Percentiles rank a stretch among this genome's conserved stretches.
Conservation (phyloP, 2,329 filamentous ascomycete species). For the Helotiales sp. region DNA sequence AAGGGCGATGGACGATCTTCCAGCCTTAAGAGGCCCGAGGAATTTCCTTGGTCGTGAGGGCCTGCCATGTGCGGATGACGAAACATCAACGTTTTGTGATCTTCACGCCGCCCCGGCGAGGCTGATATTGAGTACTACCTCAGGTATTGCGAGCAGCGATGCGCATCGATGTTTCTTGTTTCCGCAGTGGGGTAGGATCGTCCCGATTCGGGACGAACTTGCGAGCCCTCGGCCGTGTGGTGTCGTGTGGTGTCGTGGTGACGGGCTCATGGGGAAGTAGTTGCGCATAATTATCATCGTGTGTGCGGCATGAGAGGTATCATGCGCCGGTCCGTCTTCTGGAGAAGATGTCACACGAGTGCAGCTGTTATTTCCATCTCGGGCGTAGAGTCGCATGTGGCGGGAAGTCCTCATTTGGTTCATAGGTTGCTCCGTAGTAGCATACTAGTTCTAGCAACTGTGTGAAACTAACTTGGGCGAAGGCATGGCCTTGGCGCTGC, state of each 20-base stretch:
- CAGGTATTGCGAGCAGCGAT: not conserved
- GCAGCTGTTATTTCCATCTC: too few species aligned
- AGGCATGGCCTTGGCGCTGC: not conserved
- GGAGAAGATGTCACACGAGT: too few species aligned
- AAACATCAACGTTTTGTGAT: slow-evolving; percentile 13
- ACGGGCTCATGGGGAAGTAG: not conserved
- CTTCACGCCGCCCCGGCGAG: slow-evolving; percentile 19
- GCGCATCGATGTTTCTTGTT: slow-evolving; percentile 11
- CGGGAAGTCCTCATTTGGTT: too few species aligned
- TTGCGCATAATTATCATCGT: not conserved
- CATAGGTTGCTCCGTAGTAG: not conserved
- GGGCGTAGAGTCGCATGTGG: too few species aligned
- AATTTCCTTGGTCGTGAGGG: slow-evolving; percentile 3
- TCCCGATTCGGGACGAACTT: slow-evolving; percentile 25
- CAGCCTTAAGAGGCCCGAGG: not conserved
- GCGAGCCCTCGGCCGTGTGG: slow-evolving; percentile 16
- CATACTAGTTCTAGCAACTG: not conserved
- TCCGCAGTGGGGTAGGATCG: slow-evolving; percentile 18
- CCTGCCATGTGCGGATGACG: slow-evolving; percentile 10
- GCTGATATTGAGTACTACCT: too few species aligned
- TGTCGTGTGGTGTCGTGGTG: not conserved
- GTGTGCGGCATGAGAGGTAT: not conserved
- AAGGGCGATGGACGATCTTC: not conserved
- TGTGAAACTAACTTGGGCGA: not conserved
- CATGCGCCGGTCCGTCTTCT: not conserved